Conservation (phyloP, 495 filamentous ascomycete genomes). For the Trichoderma erinaceum region DNA sequence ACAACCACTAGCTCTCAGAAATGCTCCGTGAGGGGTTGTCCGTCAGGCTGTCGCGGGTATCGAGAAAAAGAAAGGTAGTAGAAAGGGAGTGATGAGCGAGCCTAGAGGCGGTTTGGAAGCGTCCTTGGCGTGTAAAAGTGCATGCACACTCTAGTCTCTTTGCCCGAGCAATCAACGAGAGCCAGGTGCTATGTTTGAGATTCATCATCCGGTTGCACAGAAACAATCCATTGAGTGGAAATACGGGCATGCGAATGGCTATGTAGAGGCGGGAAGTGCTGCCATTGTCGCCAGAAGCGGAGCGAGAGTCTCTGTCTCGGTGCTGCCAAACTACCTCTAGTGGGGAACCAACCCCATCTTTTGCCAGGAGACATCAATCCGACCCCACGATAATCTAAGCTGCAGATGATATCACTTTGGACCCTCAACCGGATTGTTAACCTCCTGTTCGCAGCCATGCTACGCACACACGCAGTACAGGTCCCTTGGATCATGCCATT, state of each 20-base stretch:
- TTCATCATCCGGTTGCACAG: no score
- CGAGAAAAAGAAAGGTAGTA: not conserved
- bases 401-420: slow-evolving; percentile 12
- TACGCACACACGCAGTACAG: not conserved
- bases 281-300: not conserved
- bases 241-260: no score
- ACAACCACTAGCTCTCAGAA: not conserved
- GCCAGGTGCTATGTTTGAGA: no score
- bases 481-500: not conserved
- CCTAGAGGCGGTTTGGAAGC: not conserved
- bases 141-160: no score
- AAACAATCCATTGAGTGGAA: no score
- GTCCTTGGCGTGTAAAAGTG: no score
- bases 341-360: not conserved
- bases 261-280: no score
- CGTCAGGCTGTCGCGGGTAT: not conserved
- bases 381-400: slow-evolving; percentile 8
- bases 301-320: not conserved
- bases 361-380: not conserved
- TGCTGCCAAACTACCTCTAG: not conserved
- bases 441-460: not conserved
- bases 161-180: no score
- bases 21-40: not conserved
- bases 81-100: not conserved
- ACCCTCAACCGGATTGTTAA: not conserved